phyloP scores from a whole-genome alignment of 139 green algal genomes.

The Raphidocelis subcapitata region DNA sequence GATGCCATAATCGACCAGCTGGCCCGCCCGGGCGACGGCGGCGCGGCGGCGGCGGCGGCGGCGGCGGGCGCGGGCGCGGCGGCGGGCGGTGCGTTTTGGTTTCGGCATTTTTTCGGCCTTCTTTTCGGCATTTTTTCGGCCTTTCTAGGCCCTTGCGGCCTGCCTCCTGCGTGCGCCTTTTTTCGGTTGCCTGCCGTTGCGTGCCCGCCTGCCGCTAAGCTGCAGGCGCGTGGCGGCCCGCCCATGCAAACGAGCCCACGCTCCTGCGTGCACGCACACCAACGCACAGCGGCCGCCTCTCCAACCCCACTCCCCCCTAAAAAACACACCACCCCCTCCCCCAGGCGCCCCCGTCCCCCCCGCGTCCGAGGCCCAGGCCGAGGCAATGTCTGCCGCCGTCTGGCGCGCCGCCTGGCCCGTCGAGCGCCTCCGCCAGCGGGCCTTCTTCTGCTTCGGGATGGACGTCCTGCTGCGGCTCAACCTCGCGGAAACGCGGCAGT shows the following conservation, averaged over 20 bases:
- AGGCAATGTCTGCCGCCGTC: constrained; percentile 60
- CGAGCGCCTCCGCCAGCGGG: constrained; percentile 85
- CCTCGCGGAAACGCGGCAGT: constrained; percentile 83
- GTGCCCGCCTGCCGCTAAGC: too few relatives aligned
- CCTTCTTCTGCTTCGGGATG: constrained; percentile 97
- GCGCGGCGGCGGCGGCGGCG: constrained; percentile 27
- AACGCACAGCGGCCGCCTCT: too few relatives aligned
- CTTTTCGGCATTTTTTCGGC: not conserved
- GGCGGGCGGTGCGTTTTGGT: not conserved
- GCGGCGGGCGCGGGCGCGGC: not conserved
- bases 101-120: too few relatives aligned
- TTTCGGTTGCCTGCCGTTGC: too few relatives aligned
- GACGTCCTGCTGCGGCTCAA: constrained; percentile 88
- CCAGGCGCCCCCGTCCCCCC: constrained; percentile 25
- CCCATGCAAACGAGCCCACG: too few relatives aligned
- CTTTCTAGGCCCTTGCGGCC: too few relatives aligned
- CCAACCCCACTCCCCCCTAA: too few relatives aligned
- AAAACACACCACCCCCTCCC: not conserved
- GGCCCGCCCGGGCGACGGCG: constrained; percentile 44
- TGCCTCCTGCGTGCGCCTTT: too few relatives aligned
- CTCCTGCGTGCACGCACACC: too few relatives aligned
- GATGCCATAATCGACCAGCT: constrained; percentile 83
- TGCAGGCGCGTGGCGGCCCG: too few relatives aligned
- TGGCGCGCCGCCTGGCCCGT: constrained; percentile 89
- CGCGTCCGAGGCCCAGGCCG: constrained; percentile 49